Evolutionary conservation across 139 green algal genomes (phyloP).

Genomic region (Chlamydomonas sphaeroides): DNA sequence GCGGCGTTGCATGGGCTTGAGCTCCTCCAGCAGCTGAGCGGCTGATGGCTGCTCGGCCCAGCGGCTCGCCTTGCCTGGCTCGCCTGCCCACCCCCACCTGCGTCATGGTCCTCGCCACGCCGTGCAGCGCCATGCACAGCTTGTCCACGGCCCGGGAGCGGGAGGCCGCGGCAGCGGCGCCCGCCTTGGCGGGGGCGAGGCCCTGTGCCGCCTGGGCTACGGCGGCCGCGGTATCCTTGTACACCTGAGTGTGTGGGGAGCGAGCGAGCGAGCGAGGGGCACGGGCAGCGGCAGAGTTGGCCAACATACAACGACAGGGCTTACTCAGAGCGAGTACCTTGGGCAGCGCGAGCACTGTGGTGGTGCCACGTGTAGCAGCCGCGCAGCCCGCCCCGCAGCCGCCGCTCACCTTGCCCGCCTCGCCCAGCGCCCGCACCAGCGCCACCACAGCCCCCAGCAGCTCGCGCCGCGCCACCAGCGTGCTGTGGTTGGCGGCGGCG

Average conservation of each 20-base stretch:
- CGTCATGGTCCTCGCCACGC: not conserved
- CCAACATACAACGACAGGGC: no score
- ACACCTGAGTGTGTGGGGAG: no score
- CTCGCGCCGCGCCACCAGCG: conserved; percentile 29
- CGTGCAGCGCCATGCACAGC: conserved; percentile 29
- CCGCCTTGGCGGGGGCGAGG: not conserved
- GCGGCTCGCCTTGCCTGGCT: no score
- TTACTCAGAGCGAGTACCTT: no score
- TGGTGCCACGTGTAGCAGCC: no score
- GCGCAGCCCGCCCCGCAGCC: not conserved
- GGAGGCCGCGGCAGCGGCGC: not conserved
- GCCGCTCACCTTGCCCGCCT: conserved; percentile 32
- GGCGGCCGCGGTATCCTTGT: conserved; percentile 12
- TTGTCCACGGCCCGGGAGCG: not conserved
- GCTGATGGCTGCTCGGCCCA: no score
- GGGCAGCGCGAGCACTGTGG: no score
- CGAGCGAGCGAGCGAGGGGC: no score
- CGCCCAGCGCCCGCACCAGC: conserved; percentile 31
- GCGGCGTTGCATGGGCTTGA: no score
- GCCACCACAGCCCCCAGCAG: conserved; percentile 35
- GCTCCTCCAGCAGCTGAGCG: no score
- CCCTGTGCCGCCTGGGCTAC: not conserved
- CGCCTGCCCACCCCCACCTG: not conserved
- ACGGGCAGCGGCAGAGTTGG: no score
- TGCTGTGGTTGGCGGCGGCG: not conserved